Conservation (phyloP, 1,284 basidiomycete genomes). For the Sporisorium sorghi region DNA sequence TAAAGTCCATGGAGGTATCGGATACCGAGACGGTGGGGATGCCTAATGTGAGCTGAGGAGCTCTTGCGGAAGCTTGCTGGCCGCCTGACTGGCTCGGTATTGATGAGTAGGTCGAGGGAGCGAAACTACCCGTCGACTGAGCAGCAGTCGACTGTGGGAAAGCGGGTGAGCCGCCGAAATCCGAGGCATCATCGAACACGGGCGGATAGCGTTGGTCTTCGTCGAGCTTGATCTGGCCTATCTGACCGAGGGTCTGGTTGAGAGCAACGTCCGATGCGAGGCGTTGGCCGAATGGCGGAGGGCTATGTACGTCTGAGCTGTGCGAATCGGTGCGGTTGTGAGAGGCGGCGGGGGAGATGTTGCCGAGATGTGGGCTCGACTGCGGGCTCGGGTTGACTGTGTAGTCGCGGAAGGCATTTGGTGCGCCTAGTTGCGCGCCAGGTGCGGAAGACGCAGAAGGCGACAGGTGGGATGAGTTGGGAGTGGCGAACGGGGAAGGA, state of each 20-base stretch:
- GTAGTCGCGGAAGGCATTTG: constrained; percentile 35
- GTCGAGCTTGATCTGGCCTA: constrained; percentile 44
- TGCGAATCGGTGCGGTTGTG: constrained; percentile 33
- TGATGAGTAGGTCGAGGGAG: constrained; percentile 10
- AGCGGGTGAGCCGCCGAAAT: constrained; percentile 22
- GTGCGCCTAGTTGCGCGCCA: constrained; percentile 11
- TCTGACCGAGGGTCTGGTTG: constrained; percentile 36
- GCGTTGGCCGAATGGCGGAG: constrained; percentile 14
- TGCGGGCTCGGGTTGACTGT: constrained; percentile 34
- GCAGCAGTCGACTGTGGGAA: constrained; percentile 7
- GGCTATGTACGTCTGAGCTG: constrained; percentile 39
- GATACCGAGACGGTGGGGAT: constrained; percentile 47
- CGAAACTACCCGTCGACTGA: constrained; percentile 6
- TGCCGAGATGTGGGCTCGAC: constrained; percentile 32
- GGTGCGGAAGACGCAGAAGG: constrained; percentile 14
- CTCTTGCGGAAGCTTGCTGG: constrained; percentile 4
- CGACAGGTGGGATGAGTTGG: constrained; percentile 11
- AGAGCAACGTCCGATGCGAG: constrained; percentile 26
- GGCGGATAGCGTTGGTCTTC: constrained; percentile 37
- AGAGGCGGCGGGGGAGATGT: constrained; percentile 23
- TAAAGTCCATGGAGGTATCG: constrained; percentile 39
- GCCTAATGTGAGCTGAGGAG: constrained; percentile 38
- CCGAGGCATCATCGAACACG: constrained; percentile 35
- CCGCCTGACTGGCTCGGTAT: constrained; percentile 5
- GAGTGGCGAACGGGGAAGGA: constrained; percentile 14